phyloP scores from a whole-genome alignment of 108 stramenopile species.

The Pinguiococcus pyrenoidosus region DNA sequence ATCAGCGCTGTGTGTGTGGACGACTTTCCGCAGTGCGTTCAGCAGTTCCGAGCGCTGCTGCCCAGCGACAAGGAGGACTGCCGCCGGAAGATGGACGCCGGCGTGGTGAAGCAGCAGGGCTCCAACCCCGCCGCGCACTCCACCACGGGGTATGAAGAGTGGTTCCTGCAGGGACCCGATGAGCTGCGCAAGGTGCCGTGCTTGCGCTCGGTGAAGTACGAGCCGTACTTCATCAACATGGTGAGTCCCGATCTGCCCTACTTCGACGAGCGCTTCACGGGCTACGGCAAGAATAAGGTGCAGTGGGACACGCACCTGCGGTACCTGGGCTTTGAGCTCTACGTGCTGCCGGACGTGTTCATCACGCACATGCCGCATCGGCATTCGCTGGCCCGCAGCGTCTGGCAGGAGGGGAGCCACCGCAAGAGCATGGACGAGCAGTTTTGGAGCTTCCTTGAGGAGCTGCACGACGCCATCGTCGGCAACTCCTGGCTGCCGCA shows the following conservation, averaged over 20 bases:
- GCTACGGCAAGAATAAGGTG: slow-evolving; percentile 8
- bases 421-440: background rate
- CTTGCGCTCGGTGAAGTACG: too few relatives aligned
- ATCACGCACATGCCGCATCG: slow-evolving; percentile 9
- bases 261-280: slow-evolving; percentile 12
- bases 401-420: slow-evolving; percentile 2
- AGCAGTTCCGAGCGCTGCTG: too few relatives aligned
- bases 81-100: too few relatives aligned
- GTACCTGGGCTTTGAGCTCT: slow-evolving; percentile 12
- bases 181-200: too few relatives aligned
- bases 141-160: too few relatives aligned
- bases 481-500: too few relatives aligned
- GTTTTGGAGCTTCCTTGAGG: background rate
- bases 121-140: too few relatives aligned
- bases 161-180: too few relatives aligned
- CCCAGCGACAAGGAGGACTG: too few relatives aligned
- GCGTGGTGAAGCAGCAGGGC: too few relatives aligned
- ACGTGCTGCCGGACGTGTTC: slow-evolving; percentile 10
- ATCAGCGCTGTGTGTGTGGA: too few relatives aligned
- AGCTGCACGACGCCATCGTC: slow-evolving; percentile 2
- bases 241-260: background rate
- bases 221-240: slow-evolving; percentile 8
- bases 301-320: slow-evolving; percentile 8
- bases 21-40: too few relatives aligned
- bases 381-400: slow-evolving; percentile 2